phyloP scores from a whole-genome alignment of 2,329 filamentous ascomycete genomes.

The Leptographium wingfieldii region DNA sequence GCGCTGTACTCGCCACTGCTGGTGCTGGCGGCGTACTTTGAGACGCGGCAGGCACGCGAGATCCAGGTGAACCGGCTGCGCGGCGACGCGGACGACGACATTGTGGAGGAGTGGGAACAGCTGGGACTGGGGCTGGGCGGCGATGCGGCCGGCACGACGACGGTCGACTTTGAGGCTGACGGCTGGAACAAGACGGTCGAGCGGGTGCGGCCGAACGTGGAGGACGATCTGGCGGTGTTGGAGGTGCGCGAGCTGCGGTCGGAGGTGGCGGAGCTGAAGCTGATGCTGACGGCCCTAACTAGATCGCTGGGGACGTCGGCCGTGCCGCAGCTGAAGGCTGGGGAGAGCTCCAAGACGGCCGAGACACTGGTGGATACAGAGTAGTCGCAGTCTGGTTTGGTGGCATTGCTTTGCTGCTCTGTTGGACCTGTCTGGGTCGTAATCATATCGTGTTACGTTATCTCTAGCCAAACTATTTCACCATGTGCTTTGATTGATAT shows the following conservation, averaged over 20 bases:
- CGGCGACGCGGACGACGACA: constrained; percentile 83
- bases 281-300: constrained; percentile 22
- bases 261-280: constrained; percentile 46
- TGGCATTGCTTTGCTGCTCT: too few species aligned
- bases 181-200: constrained; percentile 76
- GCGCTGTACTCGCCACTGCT: constrained; percentile 75
- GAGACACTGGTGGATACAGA: neutral
- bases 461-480: too few species aligned
- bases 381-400: neutral
- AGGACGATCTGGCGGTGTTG: constrained; percentile 61
- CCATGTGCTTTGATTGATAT: too few species aligned
- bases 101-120: constrained; percentile 88
- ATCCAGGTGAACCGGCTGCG: constrained; percentile 63
- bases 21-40: constrained; percentile 61
- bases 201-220: constrained; percentile 66
- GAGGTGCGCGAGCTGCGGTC: constrained; percentile 49
- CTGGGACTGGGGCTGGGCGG: constrained; percentile 59
- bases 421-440: too few species aligned
- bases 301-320: neutral
- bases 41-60: constrained; percentile 49
- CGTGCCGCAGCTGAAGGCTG: neutral
- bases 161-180: constrained; percentile 69
- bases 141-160: constrained; percentile 22
- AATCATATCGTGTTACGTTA: too few species aligned
- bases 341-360: neutral